These are phyloP conservation scores for Macadamia tetraphylla DNA, from an alignment of 164 flowering plant genomes.

Conservation along the genomic window DNA sequence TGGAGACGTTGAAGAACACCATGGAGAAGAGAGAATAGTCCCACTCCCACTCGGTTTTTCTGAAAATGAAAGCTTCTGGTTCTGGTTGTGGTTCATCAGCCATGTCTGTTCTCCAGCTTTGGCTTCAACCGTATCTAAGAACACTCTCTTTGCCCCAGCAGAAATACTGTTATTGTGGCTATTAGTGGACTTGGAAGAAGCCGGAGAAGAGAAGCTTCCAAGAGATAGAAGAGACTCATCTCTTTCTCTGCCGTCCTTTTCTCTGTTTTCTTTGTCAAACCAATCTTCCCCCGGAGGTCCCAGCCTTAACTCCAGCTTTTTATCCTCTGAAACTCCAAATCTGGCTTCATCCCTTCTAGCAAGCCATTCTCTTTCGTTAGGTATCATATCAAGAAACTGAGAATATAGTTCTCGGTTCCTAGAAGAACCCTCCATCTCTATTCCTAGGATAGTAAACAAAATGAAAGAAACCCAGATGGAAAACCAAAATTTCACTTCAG, in stretches of 20 bases:
- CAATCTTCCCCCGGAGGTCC: constrained; percentile 73
- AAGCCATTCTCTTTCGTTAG: constrained; percentile 43
- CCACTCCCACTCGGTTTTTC: constrained; percentile 6
- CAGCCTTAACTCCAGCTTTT: constrained; percentile 73
- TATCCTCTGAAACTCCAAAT: constrained; percentile 45
- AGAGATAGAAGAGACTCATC: constrained; percentile 35
- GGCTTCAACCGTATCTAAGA: constrained; percentile 12
- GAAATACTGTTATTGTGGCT: constrained; percentile 7
- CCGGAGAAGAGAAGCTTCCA: constrained; percentile 27
- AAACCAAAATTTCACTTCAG: constrained; percentile 3
- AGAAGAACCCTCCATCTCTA: constrained; percentile 37
- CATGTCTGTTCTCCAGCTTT: constrained; percentile 1
- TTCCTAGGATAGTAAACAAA: not conserved
- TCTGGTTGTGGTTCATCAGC: constrained; percentile 11
- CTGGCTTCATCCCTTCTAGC: constrained; percentile 22
- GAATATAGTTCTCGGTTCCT: constrained; percentile 36
- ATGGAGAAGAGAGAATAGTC: constrained; percentile 10
- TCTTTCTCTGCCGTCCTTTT: constrained; percentile 11
- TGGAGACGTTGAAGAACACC: constrained; percentile 17
- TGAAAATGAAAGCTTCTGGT: constrained; percentile 18
- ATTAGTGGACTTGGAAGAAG: constrained; percentile 7
- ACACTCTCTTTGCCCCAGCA: constrained; percentile 20
- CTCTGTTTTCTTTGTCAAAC: constrained; percentile 11
- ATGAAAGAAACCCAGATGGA: constrained; percentile 3
- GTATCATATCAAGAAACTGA: constrained; percentile 49